Percentiles rank a stretch among this genome's conserved stretches.
Evolutionary conservation across 768 basidiomycete genomes (phyloP).

Genomic region (Tricholomella constricta): DNA sequence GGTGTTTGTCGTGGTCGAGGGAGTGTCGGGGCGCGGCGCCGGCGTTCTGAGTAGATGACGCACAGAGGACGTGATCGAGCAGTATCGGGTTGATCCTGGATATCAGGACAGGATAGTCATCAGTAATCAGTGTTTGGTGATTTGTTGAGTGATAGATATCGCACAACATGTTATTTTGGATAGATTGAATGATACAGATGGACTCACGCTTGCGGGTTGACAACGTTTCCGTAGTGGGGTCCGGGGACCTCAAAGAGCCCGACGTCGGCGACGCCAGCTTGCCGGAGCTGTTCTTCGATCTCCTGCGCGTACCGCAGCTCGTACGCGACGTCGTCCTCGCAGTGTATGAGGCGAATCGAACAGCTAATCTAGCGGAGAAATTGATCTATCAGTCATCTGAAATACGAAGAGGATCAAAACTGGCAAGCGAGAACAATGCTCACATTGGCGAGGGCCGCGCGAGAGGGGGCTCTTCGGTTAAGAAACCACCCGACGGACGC

Average conservation of each 20-base stretch:
- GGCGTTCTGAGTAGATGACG: neutral
- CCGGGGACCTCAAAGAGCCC: conserved; percentile 20
- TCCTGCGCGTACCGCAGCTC: conserved; percentile 15
- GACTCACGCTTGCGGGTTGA: conserved; percentile 22
- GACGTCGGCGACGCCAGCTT: conserved; percentile 20
- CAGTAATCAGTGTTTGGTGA: neutral
- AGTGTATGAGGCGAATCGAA: conserved; percentile 26
- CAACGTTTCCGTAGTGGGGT: conserved; percentile 24
- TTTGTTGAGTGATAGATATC: neutral
- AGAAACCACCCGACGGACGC: conserved; percentile 23
- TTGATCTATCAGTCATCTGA: neutral
- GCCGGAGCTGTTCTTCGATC: conserved; percentile 21
- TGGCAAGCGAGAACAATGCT: neutral
- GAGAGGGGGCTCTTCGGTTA: conserved; percentile 14
- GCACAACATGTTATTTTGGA: neutral
- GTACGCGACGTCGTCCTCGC: conserved; percentile 28
- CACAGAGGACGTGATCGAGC: conserved; percentile 14
- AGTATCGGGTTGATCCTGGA: conserved; percentile 21
- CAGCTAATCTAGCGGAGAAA: conserved; percentile 14
- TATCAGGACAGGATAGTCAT: neutral
- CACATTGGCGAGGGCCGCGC: conserved; percentile 18
- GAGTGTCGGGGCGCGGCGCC: neutral
- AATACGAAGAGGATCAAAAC: neutral
- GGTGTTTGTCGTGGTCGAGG: neutral
- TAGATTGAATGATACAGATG: neutral